These are phyloP conservation scores for Capsicum chinense DNA, from an alignment of 257 asterid species.

Conservation along the genomic window DNA sequence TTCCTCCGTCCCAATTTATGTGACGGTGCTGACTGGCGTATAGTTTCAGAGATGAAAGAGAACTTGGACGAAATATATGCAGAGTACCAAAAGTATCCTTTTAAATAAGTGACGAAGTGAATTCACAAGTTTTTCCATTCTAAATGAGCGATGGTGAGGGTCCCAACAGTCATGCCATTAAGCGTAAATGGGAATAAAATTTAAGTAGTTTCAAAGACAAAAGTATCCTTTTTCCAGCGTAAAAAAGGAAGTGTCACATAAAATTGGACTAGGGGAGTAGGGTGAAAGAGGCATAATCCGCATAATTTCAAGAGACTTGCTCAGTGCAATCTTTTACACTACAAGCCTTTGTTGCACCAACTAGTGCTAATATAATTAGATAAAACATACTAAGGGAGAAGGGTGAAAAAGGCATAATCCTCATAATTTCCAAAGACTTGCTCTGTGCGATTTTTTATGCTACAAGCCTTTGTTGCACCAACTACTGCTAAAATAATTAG, in stretches of 20 bases:
- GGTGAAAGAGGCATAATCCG: not conserved
- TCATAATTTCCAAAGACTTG: not conserved
- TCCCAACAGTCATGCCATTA: not conserved
- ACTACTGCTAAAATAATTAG: not conserved
- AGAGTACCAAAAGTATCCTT: conserved; percentile 2
- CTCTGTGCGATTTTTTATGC: not conserved
- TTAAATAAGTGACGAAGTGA: not conserved
- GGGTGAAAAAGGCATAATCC: conserved; percentile 20
- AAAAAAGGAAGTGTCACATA: not conserved
- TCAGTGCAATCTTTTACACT: not conserved
- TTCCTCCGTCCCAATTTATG: not conserved
- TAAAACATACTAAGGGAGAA: conserved; percentile 4
- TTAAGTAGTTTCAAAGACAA: not conserved
- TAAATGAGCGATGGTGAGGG: conserved; percentile 12
- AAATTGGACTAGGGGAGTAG: conserved; percentile 6
- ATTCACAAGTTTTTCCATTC: not conserved
- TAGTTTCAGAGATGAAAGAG: not conserved
- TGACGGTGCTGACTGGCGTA: conserved; percentile 5
- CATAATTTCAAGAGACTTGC: not conserved
- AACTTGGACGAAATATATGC: not conserved
- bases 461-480: conserved; percentile 16
- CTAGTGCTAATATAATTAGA: conserved; percentile 1
- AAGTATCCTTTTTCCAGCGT: not conserved
- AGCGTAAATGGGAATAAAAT: not conserved
- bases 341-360: conserved; percentile 17